Evolutionary conservation across 2,329 filamentous ascomycete genomes (phyloP).

Genomic region (Blastomyces parvus): DNA sequence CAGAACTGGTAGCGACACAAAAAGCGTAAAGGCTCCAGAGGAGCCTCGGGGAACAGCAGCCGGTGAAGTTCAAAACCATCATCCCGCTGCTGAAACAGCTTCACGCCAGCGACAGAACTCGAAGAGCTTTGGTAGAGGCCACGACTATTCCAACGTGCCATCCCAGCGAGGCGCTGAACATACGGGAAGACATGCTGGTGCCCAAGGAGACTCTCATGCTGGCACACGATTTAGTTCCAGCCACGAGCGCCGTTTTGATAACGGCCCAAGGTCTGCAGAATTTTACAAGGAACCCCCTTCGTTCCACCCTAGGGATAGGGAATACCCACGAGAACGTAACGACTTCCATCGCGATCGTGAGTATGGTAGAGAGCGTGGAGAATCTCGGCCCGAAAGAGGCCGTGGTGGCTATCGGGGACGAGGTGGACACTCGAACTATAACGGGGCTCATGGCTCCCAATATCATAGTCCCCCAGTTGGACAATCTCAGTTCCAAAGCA

Average conservation of each 20-base stretch:
- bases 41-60: conserved; percentile 16
- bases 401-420: conserved; percentile 35
- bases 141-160: conserved; percentile 20
- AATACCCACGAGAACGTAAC: conserved; percentile 18
- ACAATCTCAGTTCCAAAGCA: conserved; percentile 33
- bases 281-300: conserved; percentile 22
- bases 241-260: conserved; percentile 32
- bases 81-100: conserved; percentile 23
- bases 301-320: conserved; percentile 20
- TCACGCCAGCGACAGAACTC: conserved; percentile 27
- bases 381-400: conserved; percentile 31
- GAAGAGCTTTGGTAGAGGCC: conserved; percentile 28
- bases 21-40: conserved; percentile 25
- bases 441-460: conserved; percentile 28
- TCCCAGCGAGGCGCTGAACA: conserved; percentile 23
- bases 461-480: conserved; percentile 32
- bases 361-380: conserved; percentile 28
- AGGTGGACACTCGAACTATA: conserved; percentile 30
- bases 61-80: conserved; percentile 20
- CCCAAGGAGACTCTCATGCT: conserved; percentile 28
- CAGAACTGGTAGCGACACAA: conserved; percentile 21
- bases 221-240: conserved; percentile 22
- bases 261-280: conserved; percentile 31
- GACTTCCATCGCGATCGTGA: conserved; percentile 29
- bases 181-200: conserved; percentile 22